Evolutionary conservation across 768 basidiomycete genomes (phyloP), one percentile per base, ranked within the genome.

Genomic region (Imleria badia): DNA sequence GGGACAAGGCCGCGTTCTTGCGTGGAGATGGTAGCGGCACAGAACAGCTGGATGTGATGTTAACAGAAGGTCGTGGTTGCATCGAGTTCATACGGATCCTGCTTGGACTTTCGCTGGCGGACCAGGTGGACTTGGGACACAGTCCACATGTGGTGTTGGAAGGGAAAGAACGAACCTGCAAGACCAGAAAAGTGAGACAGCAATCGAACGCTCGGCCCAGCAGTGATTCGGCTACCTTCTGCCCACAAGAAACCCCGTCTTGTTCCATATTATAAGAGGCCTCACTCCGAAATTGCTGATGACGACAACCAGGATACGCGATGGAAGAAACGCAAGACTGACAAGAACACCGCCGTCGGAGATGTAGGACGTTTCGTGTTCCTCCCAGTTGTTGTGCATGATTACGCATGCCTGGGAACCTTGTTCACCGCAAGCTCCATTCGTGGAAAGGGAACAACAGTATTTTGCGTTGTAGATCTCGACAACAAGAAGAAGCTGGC

Each of bases 51-150:
- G 46, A 52, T 2, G 20, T 61, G 29, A 38, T 34, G 6, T 51
- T 62, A 2, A 13, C 52, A 17, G 51, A 56, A 11, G 55, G 59
- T 11, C 49, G 51, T 3, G 53, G 59, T 1, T 47, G 51, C n/a
- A 38, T 58, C 30, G 60, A 63, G 36, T 43, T 63, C 15, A 49
- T 62, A 3, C 57, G 26, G 5, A 19, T 7, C 14, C n/a, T 63
- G 36, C 54, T 62, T 15, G 62, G 60, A 11, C 55, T 63, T 8
- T 50, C 53, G 7, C 39, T 59, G 20, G 56, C 54, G 6, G 33
- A 53, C 14, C 3, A 30, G 1, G 48, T 55, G 0, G 54, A 61
- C 15, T 15, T 65, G 15, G 59, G 60, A 7, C 49, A 52, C 3
- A 41, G 40, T 19, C 54, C 61, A 2, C 40, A 39, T 10, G 54